phyloP scores from a whole-genome alignment of 345 rosid genomes.

The Laguncularia racemosa region DNA sequence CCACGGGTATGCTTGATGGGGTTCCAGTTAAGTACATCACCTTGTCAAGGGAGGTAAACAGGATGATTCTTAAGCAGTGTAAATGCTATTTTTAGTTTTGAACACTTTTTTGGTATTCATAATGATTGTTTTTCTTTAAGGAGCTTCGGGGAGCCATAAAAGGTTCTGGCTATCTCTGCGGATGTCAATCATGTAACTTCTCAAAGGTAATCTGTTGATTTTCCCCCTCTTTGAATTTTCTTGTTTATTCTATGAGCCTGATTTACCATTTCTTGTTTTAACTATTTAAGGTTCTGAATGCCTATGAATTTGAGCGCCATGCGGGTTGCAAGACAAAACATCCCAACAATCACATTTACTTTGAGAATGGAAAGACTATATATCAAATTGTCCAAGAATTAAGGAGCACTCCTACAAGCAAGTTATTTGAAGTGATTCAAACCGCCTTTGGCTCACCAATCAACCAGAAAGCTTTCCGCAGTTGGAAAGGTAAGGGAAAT shows the following conservation, averaged over 20 bases:
- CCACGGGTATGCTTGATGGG: slow-evolving; percentile 92
- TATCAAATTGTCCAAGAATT: slow-evolving; percentile 93
- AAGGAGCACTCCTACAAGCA: slow-evolving; percentile 63
- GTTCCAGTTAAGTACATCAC: slow-evolving; percentile 82
- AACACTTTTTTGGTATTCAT: slow-evolving; percentile 13
- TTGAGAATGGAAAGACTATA: slow-evolving; percentile 90
- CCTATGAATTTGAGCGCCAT: slow-evolving; percentile 85
- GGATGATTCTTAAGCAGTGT: neutral
- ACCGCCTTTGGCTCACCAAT: slow-evolving; percentile 79
- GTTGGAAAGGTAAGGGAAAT: slow-evolving; percentile 71
- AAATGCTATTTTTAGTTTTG: slow-evolving; percentile 8
- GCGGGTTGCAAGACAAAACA: slow-evolving; percentile 94
- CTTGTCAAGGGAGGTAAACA: slow-evolving; percentile 69
- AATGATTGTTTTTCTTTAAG: slow-evolving; percentile 30
- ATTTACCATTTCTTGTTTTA: slow-evolving; percentile 2
- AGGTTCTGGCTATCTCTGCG: slow-evolving; percentile 91
- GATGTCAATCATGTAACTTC: slow-evolving; percentile 69
- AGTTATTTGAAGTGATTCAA: slow-evolving; percentile 70
- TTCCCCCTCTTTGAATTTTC: neutral
- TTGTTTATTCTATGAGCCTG: neutral
- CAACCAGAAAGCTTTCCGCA: slow-evolving; percentile 82
- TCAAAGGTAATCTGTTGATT: slow-evolving; percentile 51
- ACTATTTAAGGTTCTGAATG: slow-evolving; percentile 61
- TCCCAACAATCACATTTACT: slow-evolving; percentile 91
- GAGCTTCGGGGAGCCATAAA: slow-evolving; percentile 75